Base-by-base conservation (phyloP, 805 yeast genomes). In the Yamadazyma kitorensis region DNA sequence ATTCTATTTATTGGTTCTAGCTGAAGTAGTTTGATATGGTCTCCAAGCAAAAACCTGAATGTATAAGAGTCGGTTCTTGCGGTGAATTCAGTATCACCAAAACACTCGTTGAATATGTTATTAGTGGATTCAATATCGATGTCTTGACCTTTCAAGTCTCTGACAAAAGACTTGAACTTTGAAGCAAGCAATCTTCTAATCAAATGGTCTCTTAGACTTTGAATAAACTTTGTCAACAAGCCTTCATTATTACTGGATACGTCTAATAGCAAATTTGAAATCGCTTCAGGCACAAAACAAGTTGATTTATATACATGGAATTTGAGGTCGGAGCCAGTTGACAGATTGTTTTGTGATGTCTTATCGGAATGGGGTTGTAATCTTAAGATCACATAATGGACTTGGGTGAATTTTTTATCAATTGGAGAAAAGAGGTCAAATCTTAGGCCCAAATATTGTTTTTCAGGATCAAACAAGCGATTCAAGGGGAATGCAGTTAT, bases 401-500 rank as follows among this genome's bases (percentile, higher is more conserved):
- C 76, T 1, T 52, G 46, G 4, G 50, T 26, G 44, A 53, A 76
- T 23, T 53, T 52, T 2, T 36, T 21, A 4, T 35, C 27, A 13
- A 35, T 22, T 11, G 45, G 41, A 2, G 58, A 49, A 41, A 59
- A 65, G 2, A 64, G 45, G 39, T 76, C 82, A 44, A 74, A 74
- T n/a, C 82, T 51, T 5, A 76, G 41, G 0, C 82, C 82, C 19
- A 76, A 39, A 22, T 64, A 49, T 8, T 44, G 49, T 0, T 44
- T 37, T 8, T 48, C 59, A 12, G 33, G 31, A 30, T 59, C 57
- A 16, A 59, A 37, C 13, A 38, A 39, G 36, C 58, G 59, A 41
- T 70, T 71, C 26, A 76, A 59, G 0, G 78, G 76, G 35, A 76
- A 76, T 0, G 71, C 70, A 0, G 80, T 74, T 19, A 71, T 47